Percentiles rank a stretch among this genome's conserved stretches.
These are phyloP conservation scores for Citrullus amarus DNA, from an alignment of 306 rosid genomes.

Conservation along the genomic window DNA sequence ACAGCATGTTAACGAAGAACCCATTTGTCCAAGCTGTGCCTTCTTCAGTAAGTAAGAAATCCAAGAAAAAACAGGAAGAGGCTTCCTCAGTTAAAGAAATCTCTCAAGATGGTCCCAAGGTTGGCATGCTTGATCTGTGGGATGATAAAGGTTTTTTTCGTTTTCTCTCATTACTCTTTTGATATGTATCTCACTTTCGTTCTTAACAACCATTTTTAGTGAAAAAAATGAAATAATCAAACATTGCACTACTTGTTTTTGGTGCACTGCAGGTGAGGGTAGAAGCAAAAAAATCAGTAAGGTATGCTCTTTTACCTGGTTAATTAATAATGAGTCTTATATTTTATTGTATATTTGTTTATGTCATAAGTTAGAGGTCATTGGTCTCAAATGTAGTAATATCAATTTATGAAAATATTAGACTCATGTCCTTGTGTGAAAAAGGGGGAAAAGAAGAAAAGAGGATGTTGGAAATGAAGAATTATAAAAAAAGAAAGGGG, in stretches of 20 bases:
- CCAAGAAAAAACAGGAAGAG: slow-evolving; percentile 29
- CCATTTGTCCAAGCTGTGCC: slow-evolving; percentile 66
- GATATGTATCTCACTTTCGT: slow-evolving; percentile 1
- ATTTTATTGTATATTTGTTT: background rate
- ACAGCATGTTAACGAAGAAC: slow-evolving; percentile 60
- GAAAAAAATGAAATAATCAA: background rate
- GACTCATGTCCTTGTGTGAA: background rate
- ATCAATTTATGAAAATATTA: background rate
- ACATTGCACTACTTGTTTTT: background rate
- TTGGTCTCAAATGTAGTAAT: background rate
- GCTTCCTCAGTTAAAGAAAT: slow-evolving; percentile 14
- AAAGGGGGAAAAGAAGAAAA: background rate
- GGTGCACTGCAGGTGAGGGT: slow-evolving; percentile 28
- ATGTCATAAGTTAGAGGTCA: background rate
- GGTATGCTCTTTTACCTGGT: slow-evolving; percentile 28
- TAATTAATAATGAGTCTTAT: background rate
- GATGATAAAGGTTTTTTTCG: slow-evolving; percentile 42
- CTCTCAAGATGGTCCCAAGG: slow-evolving; percentile 38
- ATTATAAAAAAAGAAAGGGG: background rate
- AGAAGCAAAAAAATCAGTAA: slow-evolving; percentile 29
- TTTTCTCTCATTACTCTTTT: background rate
- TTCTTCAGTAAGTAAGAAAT: slow-evolving; percentile 55
- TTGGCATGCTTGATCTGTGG: slow-evolving; percentile 53
- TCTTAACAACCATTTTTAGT: background rate
- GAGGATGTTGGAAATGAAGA: background rate